Conservation (phyloP, 768 basidiomycete genomes). For the Cubamyces sp. region DNA sequence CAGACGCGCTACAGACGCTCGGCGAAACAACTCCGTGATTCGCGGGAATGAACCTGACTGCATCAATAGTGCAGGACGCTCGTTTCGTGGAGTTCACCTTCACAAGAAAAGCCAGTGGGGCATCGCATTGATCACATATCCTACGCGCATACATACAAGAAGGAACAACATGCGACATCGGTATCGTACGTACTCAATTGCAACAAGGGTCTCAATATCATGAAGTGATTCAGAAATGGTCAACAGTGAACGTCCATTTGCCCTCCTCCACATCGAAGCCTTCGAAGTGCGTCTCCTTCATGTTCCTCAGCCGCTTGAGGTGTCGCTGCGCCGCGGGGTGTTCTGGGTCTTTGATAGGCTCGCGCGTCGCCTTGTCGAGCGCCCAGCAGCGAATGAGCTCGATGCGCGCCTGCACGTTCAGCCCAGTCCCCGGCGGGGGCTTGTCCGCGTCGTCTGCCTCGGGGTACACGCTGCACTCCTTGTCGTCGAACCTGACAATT, state of each 20-base stretch:
- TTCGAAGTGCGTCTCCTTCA: slow-evolving; percentile 87
- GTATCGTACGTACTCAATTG: slow-evolving; percentile 7
- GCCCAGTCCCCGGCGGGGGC: slow-evolving; percentile 78
- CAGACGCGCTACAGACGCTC: too few relatives aligned
- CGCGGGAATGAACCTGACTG: too few relatives aligned
- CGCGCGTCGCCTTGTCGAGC: slow-evolving; percentile 86
- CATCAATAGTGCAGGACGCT: too few relatives aligned
- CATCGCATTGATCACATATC: slow-evolving; percentile 16
- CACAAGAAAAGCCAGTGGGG: background rate
- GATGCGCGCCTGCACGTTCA: slow-evolving; percentile 87
- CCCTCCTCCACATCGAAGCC: slow-evolving; percentile 80
- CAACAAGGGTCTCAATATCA: background rate
- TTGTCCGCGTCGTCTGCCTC: slow-evolving; percentile 87
- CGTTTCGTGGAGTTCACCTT: background rate
- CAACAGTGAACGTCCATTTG: slow-evolving; percentile 92
- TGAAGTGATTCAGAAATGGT: slow-evolving; percentile 70
- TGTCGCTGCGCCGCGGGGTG: slow-evolving; percentile 73
- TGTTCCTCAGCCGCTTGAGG: slow-evolving; percentile 78
- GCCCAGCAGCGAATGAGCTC: slow-evolving; percentile 84
- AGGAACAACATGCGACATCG: slow-evolving; percentile 16
- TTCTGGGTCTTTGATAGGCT: slow-evolving; percentile 82
- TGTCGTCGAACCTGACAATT: slow-evolving; percentile 85
- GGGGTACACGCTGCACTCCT: slow-evolving; percentile 93
- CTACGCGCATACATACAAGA: slow-evolving; percentile 19
- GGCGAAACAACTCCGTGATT: too few relatives aligned